A percentile compares a stretch with the other conserved stretches of the same genome.
These are phyloP conservation scores for Graphiopsis chlorocephala DNA, from an alignment of 2,329 filamentous ascomycete genomes.

Conservation along the genomic window DNA sequence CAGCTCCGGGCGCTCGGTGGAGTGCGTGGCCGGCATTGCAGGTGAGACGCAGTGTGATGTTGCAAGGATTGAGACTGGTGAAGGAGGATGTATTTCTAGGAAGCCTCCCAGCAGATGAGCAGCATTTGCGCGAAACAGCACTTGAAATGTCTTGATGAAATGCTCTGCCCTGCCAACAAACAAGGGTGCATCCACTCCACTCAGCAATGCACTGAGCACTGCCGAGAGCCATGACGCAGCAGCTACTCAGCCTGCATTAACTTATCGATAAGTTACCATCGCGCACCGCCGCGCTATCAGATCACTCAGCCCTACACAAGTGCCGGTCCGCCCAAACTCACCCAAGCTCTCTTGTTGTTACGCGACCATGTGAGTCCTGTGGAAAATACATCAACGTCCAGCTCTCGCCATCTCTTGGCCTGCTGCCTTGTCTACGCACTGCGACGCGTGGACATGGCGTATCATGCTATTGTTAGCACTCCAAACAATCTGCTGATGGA, in stretches of 20 bases:
- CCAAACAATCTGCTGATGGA: background rate
- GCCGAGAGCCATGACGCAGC: background rate
- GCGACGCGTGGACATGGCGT: background rate
- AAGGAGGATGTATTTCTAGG: background rate
- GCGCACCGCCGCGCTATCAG: background rate
- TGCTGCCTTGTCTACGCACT: background rate
- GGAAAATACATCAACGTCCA: background rate
- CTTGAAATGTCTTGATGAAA: no score
- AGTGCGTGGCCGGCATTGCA: conserved; percentile 9
- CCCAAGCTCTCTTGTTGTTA: background rate
- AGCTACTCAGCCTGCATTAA: background rate
- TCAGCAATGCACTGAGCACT: background rate
- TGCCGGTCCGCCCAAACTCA: background rate
- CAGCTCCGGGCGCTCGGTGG: conserved; percentile 18
- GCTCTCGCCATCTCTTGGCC: background rate
- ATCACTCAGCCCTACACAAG: background rate
- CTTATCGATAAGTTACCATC: no score
- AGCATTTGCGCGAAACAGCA: background rate
- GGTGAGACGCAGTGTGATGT: background rate
- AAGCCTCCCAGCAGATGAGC: background rate
- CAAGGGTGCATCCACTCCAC: background rate
- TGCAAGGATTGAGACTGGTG: background rate
- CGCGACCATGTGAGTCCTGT: background rate
- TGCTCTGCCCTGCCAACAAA: background rate
- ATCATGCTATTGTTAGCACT: background rate